Evolutionary conservation across 208 protist genomes (phyloP).

Genomic region (Wallacemonas sp.): DNA sequence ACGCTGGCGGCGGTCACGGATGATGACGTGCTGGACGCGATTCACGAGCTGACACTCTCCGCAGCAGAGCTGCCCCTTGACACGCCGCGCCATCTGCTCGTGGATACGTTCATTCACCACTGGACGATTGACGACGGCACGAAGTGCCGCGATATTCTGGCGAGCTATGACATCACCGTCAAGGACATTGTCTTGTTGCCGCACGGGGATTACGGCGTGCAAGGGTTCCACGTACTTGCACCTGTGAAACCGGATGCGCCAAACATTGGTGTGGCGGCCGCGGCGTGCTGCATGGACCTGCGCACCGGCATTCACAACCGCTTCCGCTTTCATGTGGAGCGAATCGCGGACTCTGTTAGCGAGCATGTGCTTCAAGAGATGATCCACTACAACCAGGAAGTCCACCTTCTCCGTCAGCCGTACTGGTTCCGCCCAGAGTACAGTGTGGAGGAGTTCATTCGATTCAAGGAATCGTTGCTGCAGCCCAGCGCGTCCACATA

Average conservation of each 20-base stretch:
- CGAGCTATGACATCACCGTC: conserved; percentile 59
- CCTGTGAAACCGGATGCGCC: conserved; percentile 70
- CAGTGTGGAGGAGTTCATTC: conserved; percentile 89
- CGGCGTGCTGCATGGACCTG: conserved; percentile 85
- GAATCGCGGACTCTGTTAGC: conserved; percentile 81
- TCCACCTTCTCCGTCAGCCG: conserved; percentile 83
- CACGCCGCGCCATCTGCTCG: conserved; percentile 37
- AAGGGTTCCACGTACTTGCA: conserved; percentile 76
- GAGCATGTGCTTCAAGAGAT: conserved; percentile 82
- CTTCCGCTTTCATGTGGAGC: conserved; percentile 89
- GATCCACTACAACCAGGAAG: conserved; percentile 81
- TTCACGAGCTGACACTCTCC: conserved; percentile 86
- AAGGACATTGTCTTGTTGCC: conserved; percentile 71
- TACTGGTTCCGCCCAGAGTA: conserved; percentile 90
- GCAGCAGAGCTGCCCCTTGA: conserved; percentile 84
- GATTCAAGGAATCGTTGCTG: conserved; percentile 86
- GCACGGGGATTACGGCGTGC: conserved; percentile 79
- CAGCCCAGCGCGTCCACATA: conserved; percentile 80
- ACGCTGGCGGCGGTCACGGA: conserved; percentile 52
- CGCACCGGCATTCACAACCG: conserved; percentile 89
- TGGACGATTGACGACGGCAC: conserved; percentile 74
- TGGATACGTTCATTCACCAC: conserved; percentile 58
- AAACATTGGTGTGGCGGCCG: conserved; percentile 80
- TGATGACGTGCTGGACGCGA: conserved; percentile 78
- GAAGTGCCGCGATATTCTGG: conserved; percentile 41